These are phyloP conservation scores for Leptodontidium sp. DNA, from an alignment of 2,329 filamentous ascomycete genomes.

Conservation along the genomic window DNA sequence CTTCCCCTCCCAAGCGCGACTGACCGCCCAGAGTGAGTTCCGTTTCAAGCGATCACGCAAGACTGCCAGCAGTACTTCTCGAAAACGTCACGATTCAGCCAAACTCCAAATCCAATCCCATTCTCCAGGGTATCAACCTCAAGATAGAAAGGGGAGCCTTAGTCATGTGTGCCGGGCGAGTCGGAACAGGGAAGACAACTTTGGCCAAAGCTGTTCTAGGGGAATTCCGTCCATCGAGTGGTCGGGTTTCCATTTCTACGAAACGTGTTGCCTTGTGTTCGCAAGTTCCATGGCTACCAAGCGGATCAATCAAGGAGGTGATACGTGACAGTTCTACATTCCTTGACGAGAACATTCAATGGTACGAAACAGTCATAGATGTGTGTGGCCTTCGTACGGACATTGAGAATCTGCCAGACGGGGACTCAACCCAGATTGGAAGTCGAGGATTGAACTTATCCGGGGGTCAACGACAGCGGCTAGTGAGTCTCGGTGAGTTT, in stretches of 20 bases:
- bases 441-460: slow-evolving; percentile 52
- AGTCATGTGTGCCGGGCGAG: slow-evolving; percentile 39
- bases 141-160: slow-evolving; percentile 25
- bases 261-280: slow-evolving; percentile 48
- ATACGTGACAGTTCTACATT: not conserved
- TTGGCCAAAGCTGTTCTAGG: slow-evolving; percentile 45
- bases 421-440: slow-evolving; percentile 51
- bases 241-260: slow-evolving; percentile 42
- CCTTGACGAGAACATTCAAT: slow-evolving; percentile 18
- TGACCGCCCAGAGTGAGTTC: not conserved
- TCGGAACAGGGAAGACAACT: slow-evolving; percentile 46
- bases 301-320: slow-evolving; percentile 33
- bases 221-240: slow-evolving; percentile 39
- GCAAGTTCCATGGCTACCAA: slow-evolving; percentile 50
- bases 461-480: slow-evolving; percentile 53
- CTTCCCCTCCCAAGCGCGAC: not conserved
- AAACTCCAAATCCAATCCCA: not conserved
- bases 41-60: not conserved
- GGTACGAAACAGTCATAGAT: slow-evolving; percentile 46
- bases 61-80: not conserved
- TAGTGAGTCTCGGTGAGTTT: slow-evolving; percentile 26
- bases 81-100: slow-evolving; percentile 3
- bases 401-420: slow-evolving; percentile 44
- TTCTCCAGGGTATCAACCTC: slow-evolving; percentile 31
- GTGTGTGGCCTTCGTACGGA: slow-evolving; percentile 38